Conservation (phyloP, 805 yeast species). For the Naumovozyma dairenensis region DNA sequence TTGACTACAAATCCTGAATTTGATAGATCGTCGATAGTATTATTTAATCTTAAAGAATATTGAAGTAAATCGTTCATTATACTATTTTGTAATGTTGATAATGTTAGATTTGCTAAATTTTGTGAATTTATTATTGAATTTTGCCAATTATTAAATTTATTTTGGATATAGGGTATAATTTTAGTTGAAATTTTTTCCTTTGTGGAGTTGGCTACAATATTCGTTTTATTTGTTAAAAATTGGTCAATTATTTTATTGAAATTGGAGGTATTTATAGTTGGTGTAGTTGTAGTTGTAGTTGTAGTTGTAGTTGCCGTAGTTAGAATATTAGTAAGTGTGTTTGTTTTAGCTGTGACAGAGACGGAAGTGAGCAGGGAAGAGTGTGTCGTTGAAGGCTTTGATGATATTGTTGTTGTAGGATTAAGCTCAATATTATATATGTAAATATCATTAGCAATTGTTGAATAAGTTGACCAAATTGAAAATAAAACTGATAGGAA, state of each 20-base stretch:
- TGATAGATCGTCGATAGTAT: conserved; percentile 2
- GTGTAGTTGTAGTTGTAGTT: conserved; percentile 1
- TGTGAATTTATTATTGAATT: background rate
- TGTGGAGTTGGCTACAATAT: background rate
- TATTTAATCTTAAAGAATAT: conserved; percentile 1
- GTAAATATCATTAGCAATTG: background rate
- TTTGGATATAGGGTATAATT: background rate
- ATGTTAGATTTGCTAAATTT: conserved; percentile 2
- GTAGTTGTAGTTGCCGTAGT: conserved; percentile 2
- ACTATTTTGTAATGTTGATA: background rate
- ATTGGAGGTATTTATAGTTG: background rate
- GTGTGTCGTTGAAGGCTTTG: background rate
- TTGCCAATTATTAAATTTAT: background rate
- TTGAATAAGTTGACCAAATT: conserved; percentile 8
- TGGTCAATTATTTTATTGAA: background rate
- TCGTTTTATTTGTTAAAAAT: background rate
- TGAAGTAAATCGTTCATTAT: background rate
- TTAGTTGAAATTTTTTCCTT: background rate
- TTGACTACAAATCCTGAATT: conserved; percentile 1
- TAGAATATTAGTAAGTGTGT: too few relatives aligned
- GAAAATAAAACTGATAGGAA: conserved; percentile 6
- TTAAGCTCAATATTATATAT: conserved; percentile 1
- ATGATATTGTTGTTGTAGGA: background rate
- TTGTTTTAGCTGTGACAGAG: background rate
- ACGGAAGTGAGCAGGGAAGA: background rate